Evolutionary conservation across 306 rosid species (phyloP), one percentile per base, ranked within the genome.

Genomic region (Arachis hypogaea): DNA sequence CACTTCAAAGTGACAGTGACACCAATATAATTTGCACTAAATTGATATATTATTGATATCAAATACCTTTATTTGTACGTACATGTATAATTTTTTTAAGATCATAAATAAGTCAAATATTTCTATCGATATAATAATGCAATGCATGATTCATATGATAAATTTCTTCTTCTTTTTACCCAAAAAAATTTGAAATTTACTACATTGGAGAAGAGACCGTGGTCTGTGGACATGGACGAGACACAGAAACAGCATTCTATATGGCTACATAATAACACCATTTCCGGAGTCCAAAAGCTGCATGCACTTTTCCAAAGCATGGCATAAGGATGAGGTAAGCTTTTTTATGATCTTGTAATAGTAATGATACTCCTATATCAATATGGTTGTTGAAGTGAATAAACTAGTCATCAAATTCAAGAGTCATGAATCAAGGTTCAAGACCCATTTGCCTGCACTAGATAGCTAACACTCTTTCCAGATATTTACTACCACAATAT

Each of bases 1-100:
- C 77, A 81, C 74, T 77, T 70, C 65, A 75, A 77, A 71, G 55
- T 81, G 73, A 58, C 77, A 70, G 75, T 75, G 7, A 69, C 70
- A 55, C 63, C 36, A 47, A 44, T 44, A 9, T 10, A 33, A 42
- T 18, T 30, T 33, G 47, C 30, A 67, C 69, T 40, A 43, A 3
- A 57, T 56, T 74, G 46, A 28, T 33, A 2, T 33, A 33, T 33
- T 4, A 33, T 33, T 33, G 38, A 33, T 33, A 33, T 33, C 28
- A 22, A 22, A 22, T 22, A 22, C 4, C 3, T 33, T 2, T 45
- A 45, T 45, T 45, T 45, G 49, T 45, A 45, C 49, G 2, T 3
- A 6, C 7, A 45, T 45, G 5, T 45, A 45, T 6, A 11, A 6
- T 45, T 45, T 45, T 45, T 45, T 45, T 45, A 9, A 3, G 8